Percentiles rank a stretch among this genome's conserved stretches.
Evolutionary conservation across 1,284 basidiomycete species (phyloP).

Genomic region (Moesziomyces globuligerus): DNA sequence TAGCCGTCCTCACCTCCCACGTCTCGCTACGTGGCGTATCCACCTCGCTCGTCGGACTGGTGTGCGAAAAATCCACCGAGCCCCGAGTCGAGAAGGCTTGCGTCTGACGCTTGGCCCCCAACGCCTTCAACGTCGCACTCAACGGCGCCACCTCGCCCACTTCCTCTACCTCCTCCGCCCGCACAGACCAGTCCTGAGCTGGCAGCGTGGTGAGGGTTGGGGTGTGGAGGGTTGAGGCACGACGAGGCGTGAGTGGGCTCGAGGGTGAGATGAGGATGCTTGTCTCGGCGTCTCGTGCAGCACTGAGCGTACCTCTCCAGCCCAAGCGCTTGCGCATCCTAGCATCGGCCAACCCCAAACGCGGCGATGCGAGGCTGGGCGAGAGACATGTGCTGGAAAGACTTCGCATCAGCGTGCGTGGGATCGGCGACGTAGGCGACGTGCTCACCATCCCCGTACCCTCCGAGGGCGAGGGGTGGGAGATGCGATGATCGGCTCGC

Average conservation of each 20-base stretch:
- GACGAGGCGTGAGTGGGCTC: slow-evolving; percentile 32
- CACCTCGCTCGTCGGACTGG: slow-evolving; percentile 2
- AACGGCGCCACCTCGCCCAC: slow-evolving; percentile 16
- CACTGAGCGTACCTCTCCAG: slow-evolving; percentile 12
- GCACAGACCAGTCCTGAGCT: neutral
- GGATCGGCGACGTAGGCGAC: slow-evolving; percentile 28
- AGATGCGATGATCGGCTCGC: neutral
- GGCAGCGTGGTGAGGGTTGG: slow-evolving; percentile 21
- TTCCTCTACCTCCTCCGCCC: too few species aligned
- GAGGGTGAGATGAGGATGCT: slow-evolving; percentile 23
- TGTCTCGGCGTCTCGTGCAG: slow-evolving; percentile 15
- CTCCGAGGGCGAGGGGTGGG: neutral
- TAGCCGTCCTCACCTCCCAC: slow-evolving; percentile 17
- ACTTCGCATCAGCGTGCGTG: slow-evolving; percentile 27
- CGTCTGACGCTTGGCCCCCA: slow-evolving; percentile 35
- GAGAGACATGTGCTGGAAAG: slow-evolving; percentile 28
- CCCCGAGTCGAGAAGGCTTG: too few species aligned
- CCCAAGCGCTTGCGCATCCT: slow-evolving; percentile 32
- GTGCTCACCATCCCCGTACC: slow-evolving; percentile 13
- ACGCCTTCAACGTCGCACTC: slow-evolving; percentile 33
- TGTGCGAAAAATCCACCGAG: too few species aligned
- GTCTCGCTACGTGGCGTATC: neutral
- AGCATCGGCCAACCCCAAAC: neutral
- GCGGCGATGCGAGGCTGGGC: slow-evolving; percentile 4
- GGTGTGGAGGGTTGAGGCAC: slow-evolving; percentile 27